phyloP scores from a whole-genome alignment of 805 yeast species.

The Saccharomycopsis amapae region DNA sequence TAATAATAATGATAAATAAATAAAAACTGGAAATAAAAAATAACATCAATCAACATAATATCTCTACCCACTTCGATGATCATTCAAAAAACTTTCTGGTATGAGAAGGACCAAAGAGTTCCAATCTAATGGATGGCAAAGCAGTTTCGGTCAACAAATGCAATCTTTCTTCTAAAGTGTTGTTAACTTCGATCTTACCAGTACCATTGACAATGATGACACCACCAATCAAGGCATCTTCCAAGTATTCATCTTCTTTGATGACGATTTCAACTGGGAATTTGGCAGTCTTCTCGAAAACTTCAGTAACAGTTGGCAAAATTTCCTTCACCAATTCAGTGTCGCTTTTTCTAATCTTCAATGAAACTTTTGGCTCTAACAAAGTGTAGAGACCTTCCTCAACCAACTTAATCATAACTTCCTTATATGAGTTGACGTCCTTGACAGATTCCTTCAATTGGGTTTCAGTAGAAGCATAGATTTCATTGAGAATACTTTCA shows the following conservation, averaged over 20 bases:
- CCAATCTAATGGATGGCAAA: slow-evolving; percentile 86
- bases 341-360: slow-evolving; percentile 66
- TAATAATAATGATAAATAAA: no score
- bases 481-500: slow-evolving; percentile 67
- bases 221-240: slow-evolving; percentile 69
- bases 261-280: slow-evolving; percentile 48
- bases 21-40: no score
- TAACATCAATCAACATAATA: background rate
- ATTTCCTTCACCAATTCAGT: slow-evolving; percentile 39
- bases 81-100: slow-evolving; percentile 89
- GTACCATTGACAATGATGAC: slow-evolving; percentile 58
- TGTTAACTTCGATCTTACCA: slow-evolving; percentile 83
- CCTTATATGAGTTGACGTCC: slow-evolving; percentile 52
- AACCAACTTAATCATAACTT: slow-evolving; percentile 67
- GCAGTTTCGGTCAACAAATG: slow-evolving; percentile 74
- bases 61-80: slow-evolving; percentile 13
- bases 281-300: slow-evolving; percentile 61
- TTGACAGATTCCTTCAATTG: slow-evolving; percentile 51
- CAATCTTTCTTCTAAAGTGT: slow-evolving; percentile 93
- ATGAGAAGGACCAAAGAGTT: slow-evolving; percentile 77
- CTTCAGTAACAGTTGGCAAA: slow-evolving; percentile 45
- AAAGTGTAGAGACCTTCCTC: slow-evolving; percentile 69
- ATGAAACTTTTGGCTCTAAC: slow-evolving; percentile 59
- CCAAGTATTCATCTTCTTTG: slow-evolving; percentile 51
- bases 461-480: slow-evolving; percentile 62